Base-by-base conservation (phyloP, 345 rosid species). In the Trapa incisa region DNA sequence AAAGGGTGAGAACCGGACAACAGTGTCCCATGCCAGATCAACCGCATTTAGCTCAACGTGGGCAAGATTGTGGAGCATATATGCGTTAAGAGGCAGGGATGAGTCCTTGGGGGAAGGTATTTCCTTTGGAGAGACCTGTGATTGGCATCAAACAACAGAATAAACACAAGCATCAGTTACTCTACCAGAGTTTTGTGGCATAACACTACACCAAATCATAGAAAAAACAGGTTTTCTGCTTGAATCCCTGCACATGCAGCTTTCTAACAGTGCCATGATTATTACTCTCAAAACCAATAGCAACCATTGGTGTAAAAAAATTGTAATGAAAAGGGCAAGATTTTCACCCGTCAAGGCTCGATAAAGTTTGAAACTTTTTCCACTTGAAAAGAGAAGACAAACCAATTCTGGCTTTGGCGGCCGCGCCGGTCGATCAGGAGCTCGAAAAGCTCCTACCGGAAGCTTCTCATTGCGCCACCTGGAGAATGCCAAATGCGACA, bases 21-120 rank as follows among this genome's bases (percentile, higher is more conserved):
- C 94, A 38, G 92, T 93, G 71, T 90, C 97, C 98, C 98, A 93
- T 33, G 98, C 98, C 76, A 93, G 82, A 83, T 93, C 98, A 69
- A 90, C 87, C 0, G 98, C 98, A 72, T 93, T 93, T 5, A 93
- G 89, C 87, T 93, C 98, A 65, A 93, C 83, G 70, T 93, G 98
- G 61, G 97, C 96, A 32, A 93, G 91, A 69, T 82, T 93, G 67
- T 93, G 98, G 68, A 93, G 96, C 95, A 88, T 79, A 65, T 83
- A 85, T 45, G 96, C 98, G 78, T 90, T 90, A n/a, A 87, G 89
- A 65, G 97, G 98, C 72, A 93, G 74, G 7, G 83, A 75, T 4
- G 97, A 88, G 64, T 80, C 81, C 75, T 83, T 87, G 15, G 96
- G 91, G 48, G 80, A 71, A 0, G 92, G 97, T 67, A 90, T 83